These are phyloP conservation scores for Penicillium psychrosexuale DNA, from an alignment of 2,329 filamentous ascomycete species.

Conservation along the genomic window DNA sequence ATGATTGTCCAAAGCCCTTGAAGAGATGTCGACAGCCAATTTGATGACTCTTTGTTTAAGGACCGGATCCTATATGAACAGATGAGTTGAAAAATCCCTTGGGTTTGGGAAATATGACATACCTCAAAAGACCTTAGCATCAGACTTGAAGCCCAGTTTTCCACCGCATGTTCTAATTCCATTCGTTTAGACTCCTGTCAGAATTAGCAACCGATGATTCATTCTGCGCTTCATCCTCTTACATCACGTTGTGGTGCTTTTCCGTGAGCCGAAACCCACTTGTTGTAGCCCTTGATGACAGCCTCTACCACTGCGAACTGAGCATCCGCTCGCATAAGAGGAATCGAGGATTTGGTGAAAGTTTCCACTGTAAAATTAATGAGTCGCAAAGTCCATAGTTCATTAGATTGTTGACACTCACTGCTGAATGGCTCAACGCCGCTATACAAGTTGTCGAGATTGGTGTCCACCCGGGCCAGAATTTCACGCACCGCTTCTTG, in stretches of 20 bases:
- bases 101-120: not conserved
- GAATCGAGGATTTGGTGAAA: conserved; percentile 42
- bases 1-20: conserved; percentile 72
- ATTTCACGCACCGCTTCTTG: conserved; percentile 86
- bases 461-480: conserved; percentile 70
- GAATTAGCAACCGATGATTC: conserved; percentile 5
- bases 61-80: conserved; percentile 63
- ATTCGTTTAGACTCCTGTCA: conserved; percentile 38
- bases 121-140: conserved; percentile 43
- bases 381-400: not conserved
- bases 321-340: conserved; percentile 71
- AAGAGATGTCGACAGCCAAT: conserved; percentile 79
- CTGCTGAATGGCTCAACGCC: conserved; percentile 65
- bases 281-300: conserved; percentile 81
- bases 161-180: conserved; percentile 39
- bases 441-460: conserved; percentile 73
- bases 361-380: conserved; percentile 29
- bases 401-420: conserved; percentile 39
- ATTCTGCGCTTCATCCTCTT: conserved; percentile 12
- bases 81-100: not conserved
- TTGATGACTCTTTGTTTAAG: conserved; percentile 79
- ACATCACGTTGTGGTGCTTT: conserved; percentile 51
- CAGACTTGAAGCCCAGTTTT: conserved; percentile 42
- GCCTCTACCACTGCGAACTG: conserved; percentile 88
- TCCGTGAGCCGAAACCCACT: conserved; percentile 63